Percentiles rank a stretch among this genome's conserved stretches.
Evolutionary conservation across 305 asterid genomes (phyloP).

Genomic region (Withania somnifera): DNA sequence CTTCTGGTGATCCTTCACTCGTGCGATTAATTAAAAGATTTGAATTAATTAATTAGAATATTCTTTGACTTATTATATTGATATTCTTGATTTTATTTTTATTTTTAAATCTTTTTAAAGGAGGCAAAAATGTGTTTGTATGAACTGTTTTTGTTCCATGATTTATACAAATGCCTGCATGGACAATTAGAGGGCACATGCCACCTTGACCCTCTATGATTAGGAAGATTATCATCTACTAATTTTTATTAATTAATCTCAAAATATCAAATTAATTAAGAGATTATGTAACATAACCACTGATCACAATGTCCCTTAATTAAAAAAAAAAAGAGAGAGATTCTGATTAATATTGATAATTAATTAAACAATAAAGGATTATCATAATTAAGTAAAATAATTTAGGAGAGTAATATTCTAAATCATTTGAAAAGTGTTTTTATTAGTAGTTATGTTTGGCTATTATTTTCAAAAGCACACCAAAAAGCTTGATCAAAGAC

Average conservation of each 20-base stretch:
- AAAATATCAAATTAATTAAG: neutral
- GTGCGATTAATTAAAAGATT: neutral
- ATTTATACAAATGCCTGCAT: neutral
- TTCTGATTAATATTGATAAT: neutral
- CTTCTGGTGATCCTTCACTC: neutral
- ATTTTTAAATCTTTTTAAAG: neutral
- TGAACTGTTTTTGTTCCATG: slow-evolving; percentile 1
- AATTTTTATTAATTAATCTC: neutral
- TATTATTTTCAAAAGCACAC: too few species aligned
- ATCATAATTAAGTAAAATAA: neutral
- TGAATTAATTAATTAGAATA: neutral
- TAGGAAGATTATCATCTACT: neutral
- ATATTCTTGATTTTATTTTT: too few species aligned
- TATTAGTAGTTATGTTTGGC: too few species aligned
- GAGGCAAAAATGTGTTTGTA: neutral
- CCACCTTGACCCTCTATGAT: neutral
- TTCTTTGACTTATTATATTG: neutral
- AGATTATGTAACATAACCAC: neutral
- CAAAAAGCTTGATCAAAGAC: too few species aligned
- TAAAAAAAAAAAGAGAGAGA: too few species aligned
- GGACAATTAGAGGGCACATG: neutral
- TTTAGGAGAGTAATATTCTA: too few species aligned
- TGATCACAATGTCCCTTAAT: neutral
- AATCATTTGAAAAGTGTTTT: too few species aligned
- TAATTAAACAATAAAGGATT: neutral